These are phyloP conservation scores for Suhomyces maxii DNA, from an alignment of 1,139 yeast genomes.

Conservation along the genomic window DNA sequence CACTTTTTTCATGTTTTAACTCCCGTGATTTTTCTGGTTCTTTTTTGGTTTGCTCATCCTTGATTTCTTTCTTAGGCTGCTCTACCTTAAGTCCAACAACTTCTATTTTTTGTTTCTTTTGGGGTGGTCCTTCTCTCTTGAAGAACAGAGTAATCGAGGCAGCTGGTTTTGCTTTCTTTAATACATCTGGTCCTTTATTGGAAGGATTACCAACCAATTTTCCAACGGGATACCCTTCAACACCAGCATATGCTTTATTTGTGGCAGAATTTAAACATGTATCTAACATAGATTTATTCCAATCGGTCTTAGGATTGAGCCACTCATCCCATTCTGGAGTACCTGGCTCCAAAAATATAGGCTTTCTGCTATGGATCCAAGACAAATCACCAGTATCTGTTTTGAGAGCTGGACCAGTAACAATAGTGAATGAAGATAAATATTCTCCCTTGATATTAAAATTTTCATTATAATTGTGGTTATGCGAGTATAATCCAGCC, in stretches of 20 bases:
- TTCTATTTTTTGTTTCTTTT: background rate
- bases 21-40: background rate
- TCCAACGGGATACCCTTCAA: slow-evolving; percentile 58
- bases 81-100: background rate
- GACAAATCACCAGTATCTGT: slow-evolving; percentile 44
- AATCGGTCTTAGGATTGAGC: slow-evolving; percentile 51
- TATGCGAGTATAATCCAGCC: slow-evolving; percentile 69
- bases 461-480: slow-evolving; percentile 30
- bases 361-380: slow-evolving; percentile 81
- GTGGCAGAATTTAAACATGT: slow-evolving; percentile 36
- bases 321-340: slow-evolving; percentile 58
- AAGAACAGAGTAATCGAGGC: slow-evolving; percentile 33
- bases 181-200: slow-evolving; percentile 14
- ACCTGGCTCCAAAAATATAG: slow-evolving; percentile 63
- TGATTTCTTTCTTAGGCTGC: background rate
- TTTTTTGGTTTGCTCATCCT: background rate
- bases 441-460: slow-evolving; percentile 23
- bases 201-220: slow-evolving; percentile 63
- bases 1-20: background rate
- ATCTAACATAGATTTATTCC: slow-evolving; percentile 39
- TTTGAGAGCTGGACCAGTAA: slow-evolving; percentile 68
- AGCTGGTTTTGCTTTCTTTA: slow-evolving; percentile 22
- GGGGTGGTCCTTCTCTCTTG: slow-evolving; percentile 6
- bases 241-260: slow-evolving; percentile 40
- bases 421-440: slow-evolving; percentile 62